Percentiles rank a stretch among this genome's conserved stretches.
Evolutionary conservation across 768 basidiomycete species (phyloP).

Genomic region (Rhodotorula babjevae): DNA sequence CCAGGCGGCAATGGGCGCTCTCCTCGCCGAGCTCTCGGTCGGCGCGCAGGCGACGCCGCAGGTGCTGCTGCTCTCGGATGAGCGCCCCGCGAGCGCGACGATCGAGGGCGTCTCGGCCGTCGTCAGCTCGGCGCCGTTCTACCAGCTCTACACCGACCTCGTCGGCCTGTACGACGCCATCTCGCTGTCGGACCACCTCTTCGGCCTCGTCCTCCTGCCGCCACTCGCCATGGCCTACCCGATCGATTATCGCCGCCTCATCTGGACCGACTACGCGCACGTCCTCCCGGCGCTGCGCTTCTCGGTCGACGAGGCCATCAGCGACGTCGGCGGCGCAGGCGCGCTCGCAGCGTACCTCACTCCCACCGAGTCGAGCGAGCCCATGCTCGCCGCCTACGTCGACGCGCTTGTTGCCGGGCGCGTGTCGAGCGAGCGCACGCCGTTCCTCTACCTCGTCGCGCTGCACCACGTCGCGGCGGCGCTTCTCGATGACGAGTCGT

Average conservation of each 20-base stretch:
- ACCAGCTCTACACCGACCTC: slow-evolving; percentile 88
- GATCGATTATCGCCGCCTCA: slow-evolving; percentile 70
- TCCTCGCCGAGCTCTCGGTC: slow-evolving; percentile 58
- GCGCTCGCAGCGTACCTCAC: slow-evolving; percentile 60
- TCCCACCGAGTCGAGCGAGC: slow-evolving; percentile 62
- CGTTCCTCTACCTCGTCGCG: slow-evolving; percentile 62
- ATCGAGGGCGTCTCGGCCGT: slow-evolving; percentile 25
- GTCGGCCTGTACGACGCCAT: slow-evolving; percentile 83
- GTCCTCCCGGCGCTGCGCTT: slow-evolving; percentile 54
- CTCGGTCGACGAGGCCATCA: slow-evolving; percentile 1
- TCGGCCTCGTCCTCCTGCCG: slow-evolving; percentile 68
- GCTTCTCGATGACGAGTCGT: not conserved
- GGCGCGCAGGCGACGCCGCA: not conserved
- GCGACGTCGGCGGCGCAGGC: slow-evolving; percentile 43
- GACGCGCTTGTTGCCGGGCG: slow-evolving; percentile 52
- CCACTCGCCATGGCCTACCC: slow-evolving; percentile 65
- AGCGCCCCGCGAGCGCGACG: not conserved
- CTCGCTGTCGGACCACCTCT: slow-evolving; percentile 75
- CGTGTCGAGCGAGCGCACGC: slow-evolving; percentile 45
- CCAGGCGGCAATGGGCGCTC: slow-evolving; percentile 56
- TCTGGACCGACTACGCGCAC: slow-evolving; percentile 77
- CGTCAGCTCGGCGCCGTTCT: slow-evolving; percentile 55
- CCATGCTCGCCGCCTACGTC: slow-evolving; percentile 63
- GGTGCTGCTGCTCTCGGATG: not conserved
- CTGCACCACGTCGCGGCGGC: slow-evolving; percentile 66